A percentile compares a stretch with the other conserved stretches of the same genome.
Evolutionary conservation across 805 yeast species (phyloP).

Genomic region (Yarrowia deformans): DNA sequence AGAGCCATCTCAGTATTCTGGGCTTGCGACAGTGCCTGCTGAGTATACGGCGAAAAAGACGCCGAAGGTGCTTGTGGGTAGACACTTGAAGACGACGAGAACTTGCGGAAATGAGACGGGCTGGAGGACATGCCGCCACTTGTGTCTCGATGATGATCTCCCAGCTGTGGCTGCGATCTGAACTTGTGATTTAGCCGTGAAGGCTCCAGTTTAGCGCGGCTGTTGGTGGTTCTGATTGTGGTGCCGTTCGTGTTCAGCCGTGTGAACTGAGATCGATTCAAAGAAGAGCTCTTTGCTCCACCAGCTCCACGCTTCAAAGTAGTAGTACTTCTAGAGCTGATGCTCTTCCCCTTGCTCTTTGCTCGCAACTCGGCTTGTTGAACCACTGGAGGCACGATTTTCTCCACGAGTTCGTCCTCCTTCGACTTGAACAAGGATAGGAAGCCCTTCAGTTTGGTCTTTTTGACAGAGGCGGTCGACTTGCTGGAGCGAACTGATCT

Average conservation of each 20-base stretch:
- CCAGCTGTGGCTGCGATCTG: not conserved
- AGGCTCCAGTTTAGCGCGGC: not conserved
- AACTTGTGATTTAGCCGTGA: not conserved
- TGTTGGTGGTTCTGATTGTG: slow-evolving; percentile 13
- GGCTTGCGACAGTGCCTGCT: slow-evolving; percentile 3
- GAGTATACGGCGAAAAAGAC: slow-evolving; percentile 16
- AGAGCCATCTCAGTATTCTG: slow-evolving; percentile 9
- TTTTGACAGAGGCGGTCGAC: not conserved
- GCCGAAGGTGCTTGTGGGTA: slow-evolving; percentile 12
- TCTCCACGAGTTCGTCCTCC: not conserved
- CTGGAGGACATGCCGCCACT: not conserved
- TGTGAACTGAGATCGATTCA: not conserved
- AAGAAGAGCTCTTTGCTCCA: not conserved
- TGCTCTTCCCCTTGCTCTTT: not conserved
- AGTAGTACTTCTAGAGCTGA: not conserved
- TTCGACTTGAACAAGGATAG: slow-evolving; percentile 20
- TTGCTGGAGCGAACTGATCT: not conserved
- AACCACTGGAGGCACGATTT: slow-evolving; percentile 14
- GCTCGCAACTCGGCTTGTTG: slow-evolving; percentile 11
- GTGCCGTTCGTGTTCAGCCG: not conserved
- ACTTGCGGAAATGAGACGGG: slow-evolving; percentile 12
- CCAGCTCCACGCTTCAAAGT: not conserved
- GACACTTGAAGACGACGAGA: slow-evolving; percentile 6
- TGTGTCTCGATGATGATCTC: not conserved
- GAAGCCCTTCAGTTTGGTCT: slow-evolving; percentile 5